Percentiles rank a stretch among this genome's conserved stretches.
phyloP scores from a whole-genome alignment of 495 filamentous ascomycete genomes.

The Chaetomium tenue region DNA sequence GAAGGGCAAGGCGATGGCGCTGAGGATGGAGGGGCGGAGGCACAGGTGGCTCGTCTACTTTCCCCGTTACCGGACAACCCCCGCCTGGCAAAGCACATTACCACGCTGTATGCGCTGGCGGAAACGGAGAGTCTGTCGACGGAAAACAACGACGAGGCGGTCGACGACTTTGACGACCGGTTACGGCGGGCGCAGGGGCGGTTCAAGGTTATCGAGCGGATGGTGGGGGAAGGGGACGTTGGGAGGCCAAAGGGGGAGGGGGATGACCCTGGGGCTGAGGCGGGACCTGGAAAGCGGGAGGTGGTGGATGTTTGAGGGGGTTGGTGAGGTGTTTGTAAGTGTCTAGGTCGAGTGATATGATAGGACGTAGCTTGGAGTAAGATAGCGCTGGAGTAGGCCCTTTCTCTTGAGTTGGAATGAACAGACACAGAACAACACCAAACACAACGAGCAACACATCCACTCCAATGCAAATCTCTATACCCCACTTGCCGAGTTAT shows the following conservation, averaged over 20 bases:
- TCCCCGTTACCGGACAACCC: conserved; percentile 53
- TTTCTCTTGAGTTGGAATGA: neutral
- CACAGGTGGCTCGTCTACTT: conserved; percentile 4
- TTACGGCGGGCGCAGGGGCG: conserved; percentile 77
- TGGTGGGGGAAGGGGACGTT: conserved; percentile 56
- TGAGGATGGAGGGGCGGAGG: neutral
- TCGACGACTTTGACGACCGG: conserved; percentile 82
- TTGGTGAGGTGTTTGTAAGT: neutral
- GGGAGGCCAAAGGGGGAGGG: neutral
- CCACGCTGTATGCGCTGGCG: conserved; percentile 67
- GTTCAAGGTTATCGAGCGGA: conserved; percentile 73
- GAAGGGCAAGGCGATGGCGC: neutral
- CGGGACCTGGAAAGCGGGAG: neutral
- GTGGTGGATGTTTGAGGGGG: conserved; percentile 1
- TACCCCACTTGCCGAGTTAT: conserved; percentile 15
- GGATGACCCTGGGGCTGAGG: conserved; percentile 11
- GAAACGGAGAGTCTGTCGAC: conserved; percentile 76
- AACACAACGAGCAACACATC: conserved; percentile 13
- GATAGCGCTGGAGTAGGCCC: neutral
- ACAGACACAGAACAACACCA: neutral
- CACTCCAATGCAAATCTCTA: conserved; percentile 23
- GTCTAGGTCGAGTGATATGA: neutral
- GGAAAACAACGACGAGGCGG: conserved; percentile 77
- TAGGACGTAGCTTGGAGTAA: neutral
- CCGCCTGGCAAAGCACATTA: conserved; percentile 71